These are phyloP conservation scores for Nemania bipapillata DNA, from an alignment of 2,329 filamentous ascomycete genomes.

Conservation along the genomic window DNA sequence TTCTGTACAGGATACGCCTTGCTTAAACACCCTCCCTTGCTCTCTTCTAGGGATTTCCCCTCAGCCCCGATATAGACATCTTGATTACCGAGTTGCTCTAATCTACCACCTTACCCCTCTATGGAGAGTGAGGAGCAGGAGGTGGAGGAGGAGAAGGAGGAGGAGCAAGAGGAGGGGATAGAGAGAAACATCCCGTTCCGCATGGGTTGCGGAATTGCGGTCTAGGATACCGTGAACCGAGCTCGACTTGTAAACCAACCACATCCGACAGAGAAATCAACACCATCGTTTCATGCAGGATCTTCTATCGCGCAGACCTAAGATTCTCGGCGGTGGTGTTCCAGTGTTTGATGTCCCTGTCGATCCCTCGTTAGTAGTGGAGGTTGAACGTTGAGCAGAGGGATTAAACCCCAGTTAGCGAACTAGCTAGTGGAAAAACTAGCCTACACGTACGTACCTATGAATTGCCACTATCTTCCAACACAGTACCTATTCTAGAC, in stretches of 20 bases:
- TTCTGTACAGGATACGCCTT: too few relatives aligned
- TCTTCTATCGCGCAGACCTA: conserved; percentile 35
- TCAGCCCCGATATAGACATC: conserved; percentile 7
- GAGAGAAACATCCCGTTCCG: background rate
- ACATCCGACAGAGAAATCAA: conserved; percentile 29
- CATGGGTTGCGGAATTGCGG: conserved; percentile 41
- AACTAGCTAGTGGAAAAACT: too few relatives aligned
- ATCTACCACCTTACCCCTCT: conserved; percentile 12
- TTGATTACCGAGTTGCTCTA: background rate
- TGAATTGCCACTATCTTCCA: conserved; percentile 1
- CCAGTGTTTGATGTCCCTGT: conserved; percentile 44
- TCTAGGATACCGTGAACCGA: conserved; percentile 39
- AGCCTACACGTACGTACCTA: conserved; percentile 1
- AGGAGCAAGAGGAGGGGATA: too few relatives aligned
- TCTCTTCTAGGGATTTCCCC: conserved; percentile 13
- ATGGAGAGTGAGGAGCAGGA: conserved; percentile 9
- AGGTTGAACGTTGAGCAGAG: conserved; percentile 23
- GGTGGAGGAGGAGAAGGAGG: too few relatives aligned
- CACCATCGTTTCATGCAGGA: conserved; percentile 35
- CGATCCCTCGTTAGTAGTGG: conserved; percentile 35
- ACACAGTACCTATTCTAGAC: too few relatives aligned
- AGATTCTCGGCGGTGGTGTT: conserved; percentile 36
- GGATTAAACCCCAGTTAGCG: conserved; percentile 30
- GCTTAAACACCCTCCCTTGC: conserved; percentile 3
- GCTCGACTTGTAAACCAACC: conserved; percentile 36